Evolutionary conservation across 768 basidiomycete genomes (phyloP).

Genomic region (Cubamyces sp.): DNA sequence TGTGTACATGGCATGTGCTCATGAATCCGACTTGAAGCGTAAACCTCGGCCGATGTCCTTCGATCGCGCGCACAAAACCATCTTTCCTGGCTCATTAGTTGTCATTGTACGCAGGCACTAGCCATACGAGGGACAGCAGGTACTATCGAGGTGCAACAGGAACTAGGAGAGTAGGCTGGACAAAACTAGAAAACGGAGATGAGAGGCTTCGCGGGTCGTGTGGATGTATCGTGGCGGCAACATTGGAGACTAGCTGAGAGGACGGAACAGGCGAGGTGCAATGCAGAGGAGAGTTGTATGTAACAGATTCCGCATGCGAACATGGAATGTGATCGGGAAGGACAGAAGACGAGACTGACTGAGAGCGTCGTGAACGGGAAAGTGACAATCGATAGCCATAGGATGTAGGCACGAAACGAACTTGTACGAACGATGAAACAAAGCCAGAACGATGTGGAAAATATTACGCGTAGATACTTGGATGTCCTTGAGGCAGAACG

Average conservation of each 20-base stretch:
- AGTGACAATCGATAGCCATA: conserved; percentile 27
- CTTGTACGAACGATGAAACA: conserved; percentile 19
- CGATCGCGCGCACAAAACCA: no score
- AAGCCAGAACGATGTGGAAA: conserved; percentile 19
- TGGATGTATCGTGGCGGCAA: conserved; percentile 15
- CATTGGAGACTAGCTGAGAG: conserved; percentile 22
- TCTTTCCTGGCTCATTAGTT: conserved; percentile 22
- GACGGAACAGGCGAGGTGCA: conserved; percentile 22
- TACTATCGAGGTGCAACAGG: conserved; percentile 32
- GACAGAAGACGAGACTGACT: conserved; percentile 21
- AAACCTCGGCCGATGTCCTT: no score
- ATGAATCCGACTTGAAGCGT: no score
- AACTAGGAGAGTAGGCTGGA: conserved; percentile 26
- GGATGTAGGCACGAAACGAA: conserved; percentile 21
- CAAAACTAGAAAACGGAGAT: conserved; percentile 29
- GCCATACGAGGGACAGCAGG: conserved; percentile 19
- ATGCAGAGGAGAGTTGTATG: conserved; percentile 20
- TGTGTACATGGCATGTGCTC: no score
- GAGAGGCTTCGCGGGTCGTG: conserved; percentile 27
- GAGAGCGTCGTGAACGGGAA: conserved; percentile 32
- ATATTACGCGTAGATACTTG: conserved; percentile 15
- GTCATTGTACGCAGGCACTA: conserved; percentile 19
- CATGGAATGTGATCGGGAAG: conserved; percentile 28
- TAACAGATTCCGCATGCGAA: conserved; percentile 32
- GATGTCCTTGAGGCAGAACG: not conserved